phyloP scores from a whole-genome alignment of 371 early-diverging fungal genomes.

The Apophysomyces trapeziformis region DNA sequence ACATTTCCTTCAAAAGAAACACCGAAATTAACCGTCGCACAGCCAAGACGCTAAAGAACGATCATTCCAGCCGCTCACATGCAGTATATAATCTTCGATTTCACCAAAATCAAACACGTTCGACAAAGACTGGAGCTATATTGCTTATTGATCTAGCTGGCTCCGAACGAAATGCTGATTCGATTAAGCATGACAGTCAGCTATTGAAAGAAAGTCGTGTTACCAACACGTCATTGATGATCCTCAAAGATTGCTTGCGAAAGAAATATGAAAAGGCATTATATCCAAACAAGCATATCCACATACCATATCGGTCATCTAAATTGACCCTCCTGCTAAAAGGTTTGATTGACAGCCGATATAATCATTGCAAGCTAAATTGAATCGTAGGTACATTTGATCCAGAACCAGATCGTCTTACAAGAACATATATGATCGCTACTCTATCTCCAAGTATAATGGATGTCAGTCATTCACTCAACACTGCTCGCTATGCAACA shows the following conservation, averaged over 20 bases:
- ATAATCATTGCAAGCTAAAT: neutral
- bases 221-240: constrained; percentile 95
- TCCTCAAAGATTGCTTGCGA: constrained; percentile 90
- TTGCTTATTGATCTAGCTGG: constrained; percentile 98
- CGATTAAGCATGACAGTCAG: constrained; percentile 89
- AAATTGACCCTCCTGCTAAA: constrained; percentile 95
- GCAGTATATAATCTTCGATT: constrained; percentile 88
- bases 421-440: constrained; percentile 1
- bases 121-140: constrained; percentile 83
- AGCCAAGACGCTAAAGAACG: constrained; percentile 92
- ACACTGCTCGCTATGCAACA: constrained; percentile 10
- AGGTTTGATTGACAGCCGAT: constrained; percentile 11
- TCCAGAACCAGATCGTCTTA: constrained; percentile 4
- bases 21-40: constrained; percentile 74
- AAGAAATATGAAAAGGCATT: constrained; percentile 64
- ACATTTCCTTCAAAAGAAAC: constrained; percentile 3
- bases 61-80: constrained; percentile 95
- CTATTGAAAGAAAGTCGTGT: constrained; percentile 94
- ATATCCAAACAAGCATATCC: constrained; percentile 35
- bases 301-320: constrained; percentile 97
- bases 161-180: constrained; percentile 84
- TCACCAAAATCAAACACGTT: constrained; percentile 70
- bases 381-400: neutral
- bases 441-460: constrained; percentile 10
- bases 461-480: constrained; percentile 9